phyloP scores from a whole-genome alignment of 805 yeast species.

The Metschnikowia anglica region DNA sequence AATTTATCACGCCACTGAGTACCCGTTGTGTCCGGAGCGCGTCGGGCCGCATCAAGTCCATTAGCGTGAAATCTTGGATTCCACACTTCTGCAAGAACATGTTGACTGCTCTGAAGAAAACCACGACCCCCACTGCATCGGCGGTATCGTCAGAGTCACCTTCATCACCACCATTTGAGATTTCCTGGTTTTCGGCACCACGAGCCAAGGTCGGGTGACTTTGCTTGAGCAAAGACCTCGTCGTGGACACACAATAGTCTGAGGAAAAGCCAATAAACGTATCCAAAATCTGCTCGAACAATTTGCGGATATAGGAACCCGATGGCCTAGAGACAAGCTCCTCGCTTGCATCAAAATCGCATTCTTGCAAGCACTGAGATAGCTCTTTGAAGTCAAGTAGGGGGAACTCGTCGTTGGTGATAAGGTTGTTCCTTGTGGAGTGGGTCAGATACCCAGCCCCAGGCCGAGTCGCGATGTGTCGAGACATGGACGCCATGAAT shows the following conservation, averaged over 20 bases:
- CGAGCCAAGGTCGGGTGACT: conserved; percentile 1
- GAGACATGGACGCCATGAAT: no score
- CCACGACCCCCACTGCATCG: conserved; percentile 41
- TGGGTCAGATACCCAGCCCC: conserved; percentile 3
- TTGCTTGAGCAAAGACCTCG: conserved; percentile 21
- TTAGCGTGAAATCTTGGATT: conserved; percentile 68
- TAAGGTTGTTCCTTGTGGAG: conserved; percentile 5
- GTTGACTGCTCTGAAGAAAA: conserved; percentile 58
- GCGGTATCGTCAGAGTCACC: conserved; percentile 14
- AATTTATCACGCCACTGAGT: conserved; percentile 80
- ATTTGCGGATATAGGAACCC: conserved; percentile 50
- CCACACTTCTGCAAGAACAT: conserved; percentile 72
- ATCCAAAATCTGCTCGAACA: conserved; percentile 62
- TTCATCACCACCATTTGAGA: conserved; percentile 5
- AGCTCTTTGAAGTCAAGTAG: conserved; percentile 59
- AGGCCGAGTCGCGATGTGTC: background rate
- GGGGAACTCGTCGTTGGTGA: conserved; percentile 54
- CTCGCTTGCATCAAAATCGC: conserved; percentile 60
- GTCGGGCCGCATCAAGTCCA: conserved; percentile 81
- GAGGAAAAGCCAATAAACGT: conserved; percentile 54
- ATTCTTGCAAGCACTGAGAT: conserved; percentile 56
- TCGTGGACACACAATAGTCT: conserved; percentile 23
- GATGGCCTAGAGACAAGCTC: conserved; percentile 60
- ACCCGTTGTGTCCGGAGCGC: conserved; percentile 59
- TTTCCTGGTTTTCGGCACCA: background rate